Conservation (phyloP, 768 basidiomycete genomes). For the Naganishia vaughanmartiniae region DNA sequence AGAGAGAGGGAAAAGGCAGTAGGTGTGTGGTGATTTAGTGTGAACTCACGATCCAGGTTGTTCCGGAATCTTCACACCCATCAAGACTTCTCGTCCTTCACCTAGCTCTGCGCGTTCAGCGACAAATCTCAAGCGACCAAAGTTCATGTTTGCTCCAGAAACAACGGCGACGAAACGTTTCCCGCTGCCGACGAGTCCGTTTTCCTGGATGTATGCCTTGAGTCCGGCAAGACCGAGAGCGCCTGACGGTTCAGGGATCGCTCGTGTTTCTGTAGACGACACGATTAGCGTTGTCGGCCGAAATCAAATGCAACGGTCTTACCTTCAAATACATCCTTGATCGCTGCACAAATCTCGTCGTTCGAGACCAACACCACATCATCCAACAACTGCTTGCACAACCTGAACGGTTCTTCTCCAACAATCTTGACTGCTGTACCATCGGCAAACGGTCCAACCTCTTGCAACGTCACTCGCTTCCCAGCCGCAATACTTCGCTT, state of each 20-base stretch:
- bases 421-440: conserved; percentile 96
- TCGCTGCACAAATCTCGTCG: conserved; percentile 96
- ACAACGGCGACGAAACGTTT: conserved; percentile 88
- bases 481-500: conserved; percentile 73
- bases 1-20: background rate
- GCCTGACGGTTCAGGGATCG: conserved; percentile 93
- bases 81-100: conserved; percentile 86
- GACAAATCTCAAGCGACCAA: conserved; percentile 93
- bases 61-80: conserved; percentile 94
- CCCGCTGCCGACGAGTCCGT: conserved; percentile 75
- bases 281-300: conserved; percentile 19
- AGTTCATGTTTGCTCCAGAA: conserved; percentile 99
- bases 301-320: conserved; percentile 33
- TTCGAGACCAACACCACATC: conserved; percentile 80
- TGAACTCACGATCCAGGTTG: conserved; percentile 73
- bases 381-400: conserved; percentile 81
- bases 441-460: conserved; percentile 95
- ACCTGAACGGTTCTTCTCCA: conserved; percentile 88
- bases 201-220: conserved; percentile 77
- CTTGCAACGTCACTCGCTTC: conserved; percentile 73
- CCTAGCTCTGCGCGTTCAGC: conserved; percentile 96
- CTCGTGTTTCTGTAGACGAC: conserved; percentile 72
- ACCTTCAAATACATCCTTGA: conserved; percentile 99
- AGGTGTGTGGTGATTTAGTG: background rate
- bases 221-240: conserved; percentile 87